Evolutionary conservation across 495 filamentous ascomycete genomes (phyloP).

Genomic region (Aspergillus mulundensis): DNA sequence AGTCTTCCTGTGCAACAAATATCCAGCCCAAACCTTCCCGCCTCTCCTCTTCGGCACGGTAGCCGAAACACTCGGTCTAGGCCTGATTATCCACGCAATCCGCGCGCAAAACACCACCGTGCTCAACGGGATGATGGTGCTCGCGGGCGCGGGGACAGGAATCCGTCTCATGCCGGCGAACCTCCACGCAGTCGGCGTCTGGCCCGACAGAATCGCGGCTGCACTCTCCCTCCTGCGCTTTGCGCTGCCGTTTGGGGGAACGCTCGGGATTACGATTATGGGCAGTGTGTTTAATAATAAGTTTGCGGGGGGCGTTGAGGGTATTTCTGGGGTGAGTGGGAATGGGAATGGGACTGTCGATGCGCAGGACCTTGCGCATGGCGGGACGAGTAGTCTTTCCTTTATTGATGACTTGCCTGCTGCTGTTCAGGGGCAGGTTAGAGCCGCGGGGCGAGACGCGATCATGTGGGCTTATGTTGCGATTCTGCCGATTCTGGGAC

Average conservation of each 20-base stretch:
- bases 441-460: conserved; percentile 35
- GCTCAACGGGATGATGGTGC: conserved; percentile 57
- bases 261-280: conserved; percentile 56
- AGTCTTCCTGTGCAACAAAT: conserved; percentile 51
- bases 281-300: conserved; percentile 58
- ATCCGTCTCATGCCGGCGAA: conserved; percentile 43
- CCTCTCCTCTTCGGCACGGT: conserved; percentile 47
- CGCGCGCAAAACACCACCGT: conserved; percentile 29
- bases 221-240: conserved; percentile 51
- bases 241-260: conserved; percentile 53
- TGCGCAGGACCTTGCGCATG: conserved; percentile 1
- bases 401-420: conserved; percentile 20
- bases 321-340: conserved; percentile 5
- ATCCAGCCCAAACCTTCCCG: conserved; percentile 52
- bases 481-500: conserved; percentile 50
- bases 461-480: conserved; percentile 55
- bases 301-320: conserved; percentile 5
- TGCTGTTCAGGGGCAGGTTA: conserved; percentile 22
- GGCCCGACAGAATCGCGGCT: conserved; percentile 45
- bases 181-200: conserved; percentile 52
- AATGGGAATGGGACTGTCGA: neutral
- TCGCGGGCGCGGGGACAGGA: conserved; percentile 55
- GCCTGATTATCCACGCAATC: conserved; percentile 46
- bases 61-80: conserved; percentile 43
- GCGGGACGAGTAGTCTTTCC: conserved; percentile 16